Evolutionary conservation across 2,329 filamentous ascomycete species (phyloP).

Genomic region (Aspergillus pseudotamarii): DNA sequence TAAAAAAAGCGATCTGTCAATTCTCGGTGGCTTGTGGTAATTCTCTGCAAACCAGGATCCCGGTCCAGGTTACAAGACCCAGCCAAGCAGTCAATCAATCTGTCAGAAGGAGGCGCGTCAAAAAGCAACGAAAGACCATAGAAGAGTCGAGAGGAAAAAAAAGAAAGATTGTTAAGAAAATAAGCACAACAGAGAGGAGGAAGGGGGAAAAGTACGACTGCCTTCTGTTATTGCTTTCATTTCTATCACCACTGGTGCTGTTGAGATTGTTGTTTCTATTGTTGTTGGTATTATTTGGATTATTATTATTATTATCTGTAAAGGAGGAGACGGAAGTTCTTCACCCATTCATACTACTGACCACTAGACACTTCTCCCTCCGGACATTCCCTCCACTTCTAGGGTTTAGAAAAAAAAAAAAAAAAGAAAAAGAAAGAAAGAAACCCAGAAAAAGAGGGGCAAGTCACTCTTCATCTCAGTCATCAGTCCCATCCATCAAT

Average conservation of each 20-base stretch:
- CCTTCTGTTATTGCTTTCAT: not conserved
- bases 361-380: slow-evolving; percentile 1
- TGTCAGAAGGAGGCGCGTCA: slow-evolving; percentile 17
- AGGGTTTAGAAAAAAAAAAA: not conserved
- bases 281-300: slow-evolving; percentile 2
- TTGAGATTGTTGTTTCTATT: not conserved
- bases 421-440: not conserved
- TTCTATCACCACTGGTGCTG: not conserved
- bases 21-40: slow-evolving; percentile 23
- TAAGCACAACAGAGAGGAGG: not conserved
- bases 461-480: not conserved
- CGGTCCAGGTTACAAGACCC: slow-evolving; percentile 16
- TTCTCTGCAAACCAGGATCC: slow-evolving; percentile 20
- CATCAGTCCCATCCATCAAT: slow-evolving; percentile 3
- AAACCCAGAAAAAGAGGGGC: slow-evolving; percentile 9
- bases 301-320: slow-evolving; percentile 6
- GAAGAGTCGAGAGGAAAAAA: not conserved
- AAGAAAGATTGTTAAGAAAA: slow-evolving; percentile 4
- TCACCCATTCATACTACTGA: not conserved
- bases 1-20: slow-evolving; percentile 33
- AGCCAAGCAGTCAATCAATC: slow-evolving; percentile 11
- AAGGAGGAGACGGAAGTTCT: not conserved
- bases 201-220: not conserved
- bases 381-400: not conserved
- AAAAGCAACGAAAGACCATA: slow-evolving; percentile 9